Conservation (phyloP, 108 stramenopile genomes). For the Asterionellopsis glacialis region DNA sequence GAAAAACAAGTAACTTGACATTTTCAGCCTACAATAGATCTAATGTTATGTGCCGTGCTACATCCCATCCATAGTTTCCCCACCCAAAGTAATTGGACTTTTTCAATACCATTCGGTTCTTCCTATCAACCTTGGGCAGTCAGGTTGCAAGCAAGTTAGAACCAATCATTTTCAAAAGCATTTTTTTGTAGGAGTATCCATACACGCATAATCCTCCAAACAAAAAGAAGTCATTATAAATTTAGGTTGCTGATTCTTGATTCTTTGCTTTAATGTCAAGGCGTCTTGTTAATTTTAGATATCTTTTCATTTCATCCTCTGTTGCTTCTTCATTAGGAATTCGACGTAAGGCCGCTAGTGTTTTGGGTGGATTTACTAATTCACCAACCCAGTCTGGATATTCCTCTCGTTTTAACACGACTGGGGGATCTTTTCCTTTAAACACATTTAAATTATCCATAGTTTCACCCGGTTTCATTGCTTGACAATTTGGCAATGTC, state of each 20-base stretch:
- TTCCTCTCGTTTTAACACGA: conserved; percentile 32
- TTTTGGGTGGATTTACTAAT: conserved; percentile 32
- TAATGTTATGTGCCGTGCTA: no score
- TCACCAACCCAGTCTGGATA: conserved; percentile 63
- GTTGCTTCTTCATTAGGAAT: conserved; percentile 56
- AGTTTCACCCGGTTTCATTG: conserved; percentile 57
- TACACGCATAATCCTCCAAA: background rate
- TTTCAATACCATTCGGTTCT: no score
- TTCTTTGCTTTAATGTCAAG: conserved; percentile 50
- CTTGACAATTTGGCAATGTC: background rate
- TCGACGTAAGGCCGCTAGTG: conserved; percentile 49
- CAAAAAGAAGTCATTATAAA: background rate
- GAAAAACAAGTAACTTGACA: no score
- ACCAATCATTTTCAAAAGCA: background rate
- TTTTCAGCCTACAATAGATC: no score
- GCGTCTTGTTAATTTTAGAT: conserved; percentile 59
- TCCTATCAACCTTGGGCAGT: no score
- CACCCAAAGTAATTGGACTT: no score
- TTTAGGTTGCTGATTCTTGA: conserved; percentile 21
- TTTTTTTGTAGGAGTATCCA: background rate
- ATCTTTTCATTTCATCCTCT: conserved; percentile 50
- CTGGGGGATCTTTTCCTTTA: conserved; percentile 36
- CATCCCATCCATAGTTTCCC: no score
- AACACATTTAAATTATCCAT: conserved; percentile 43
- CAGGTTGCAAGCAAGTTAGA: no score